Percentiles rank a stretch among this genome's conserved stretches.
Evolutionary conservation across 768 basidiomycete species (phyloP).

Genomic region (Tylopilus sp.): DNA sequence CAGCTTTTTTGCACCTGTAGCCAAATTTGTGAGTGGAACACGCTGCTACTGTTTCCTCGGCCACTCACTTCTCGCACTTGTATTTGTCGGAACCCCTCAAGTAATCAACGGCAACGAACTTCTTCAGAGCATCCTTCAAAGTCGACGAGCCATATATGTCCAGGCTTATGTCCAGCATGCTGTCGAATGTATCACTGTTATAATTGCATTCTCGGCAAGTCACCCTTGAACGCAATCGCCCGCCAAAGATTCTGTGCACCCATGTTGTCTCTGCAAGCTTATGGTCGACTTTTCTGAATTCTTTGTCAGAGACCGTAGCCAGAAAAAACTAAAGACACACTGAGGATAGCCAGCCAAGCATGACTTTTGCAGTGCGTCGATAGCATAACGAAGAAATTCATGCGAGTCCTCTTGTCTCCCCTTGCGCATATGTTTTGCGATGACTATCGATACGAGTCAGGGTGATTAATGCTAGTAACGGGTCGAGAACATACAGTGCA

Average conservation of each 20-base stretch:
- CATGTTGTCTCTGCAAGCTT: slow-evolving; percentile 83
- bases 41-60: not conserved
- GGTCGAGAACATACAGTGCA: slow-evolving; percentile 55
- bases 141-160: slow-evolving; percentile 69
- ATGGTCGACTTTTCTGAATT: slow-evolving; percentile 60
- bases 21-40: slow-evolving; percentile 5
- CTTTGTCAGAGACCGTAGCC: slow-evolving; percentile 10
- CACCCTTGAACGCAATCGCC: slow-evolving; percentile 86
- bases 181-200: slow-evolving; percentile 95
- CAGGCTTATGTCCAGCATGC: slow-evolving; percentile 88
- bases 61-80: slow-evolving; percentile 94
- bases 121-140: slow-evolving; percentile 69
- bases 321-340: slow-evolving; percentile 41
- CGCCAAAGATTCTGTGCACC: slow-evolving; percentile 94
- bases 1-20: slow-evolving; percentile 84
- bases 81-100: slow-evolving; percentile 93
- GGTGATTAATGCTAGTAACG: not conserved
- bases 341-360: slow-evolving; percentile 68
- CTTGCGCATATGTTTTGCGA: slow-evolving; percentile 86
- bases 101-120: slow-evolving; percentile 78
- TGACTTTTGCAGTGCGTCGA: slow-evolving; percentile 87
- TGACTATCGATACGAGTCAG: slow-evolving; percentile 46
- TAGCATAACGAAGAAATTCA: slow-evolving; percentile 92
- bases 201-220: slow-evolving; percentile 76
- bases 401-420: slow-evolving; percentile 98